These are phyloP conservation scores for Buxus sempervirens DNA, from an alignment of 164 flowering plant species.

Conservation along the genomic window DNA sequence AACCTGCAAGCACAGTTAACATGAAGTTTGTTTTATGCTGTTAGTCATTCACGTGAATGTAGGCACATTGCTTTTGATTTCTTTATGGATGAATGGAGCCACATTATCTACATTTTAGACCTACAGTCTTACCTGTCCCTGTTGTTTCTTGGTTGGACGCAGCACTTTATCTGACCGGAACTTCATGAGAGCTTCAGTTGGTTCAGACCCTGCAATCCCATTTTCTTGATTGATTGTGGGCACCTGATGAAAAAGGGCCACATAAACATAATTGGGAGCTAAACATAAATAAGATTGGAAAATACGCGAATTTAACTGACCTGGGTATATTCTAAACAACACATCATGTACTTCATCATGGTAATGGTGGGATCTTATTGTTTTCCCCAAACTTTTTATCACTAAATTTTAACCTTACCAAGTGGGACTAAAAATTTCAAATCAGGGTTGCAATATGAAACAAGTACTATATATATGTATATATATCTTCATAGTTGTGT, in stretches of 20 bases:
- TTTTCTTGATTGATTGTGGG: slow-evolving; percentile 82
- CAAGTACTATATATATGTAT: too few relatives aligned
- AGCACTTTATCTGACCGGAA: slow-evolving; percentile 70
- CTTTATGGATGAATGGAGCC: too few relatives aligned
- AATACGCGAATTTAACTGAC: neutral
- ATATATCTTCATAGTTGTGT: too few relatives aligned
- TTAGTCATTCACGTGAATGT: neutral
- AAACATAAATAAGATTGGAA: neutral
- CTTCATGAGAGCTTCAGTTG: slow-evolving; percentile 56
- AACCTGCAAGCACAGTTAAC: slow-evolving; percentile 38
- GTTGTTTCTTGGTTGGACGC: slow-evolving; percentile 51
- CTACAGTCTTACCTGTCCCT: slow-evolving; percentile 49
- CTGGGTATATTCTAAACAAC: too few relatives aligned
- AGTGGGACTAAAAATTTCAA: too few relatives aligned
- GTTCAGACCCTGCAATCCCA: slow-evolving; percentile 56
- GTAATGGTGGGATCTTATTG: too few relatives aligned
- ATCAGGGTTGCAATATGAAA: too few relatives aligned
- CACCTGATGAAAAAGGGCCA: slow-evolving; percentile 35
- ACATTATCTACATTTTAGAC: neutral
- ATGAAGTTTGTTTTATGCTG: neutral
- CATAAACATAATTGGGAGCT: neutral
- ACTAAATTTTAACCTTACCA: too few relatives aligned
- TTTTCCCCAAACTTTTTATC: too few relatives aligned
- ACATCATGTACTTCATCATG: too few relatives aligned
- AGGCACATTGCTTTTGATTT: too few relatives aligned